Evolutionary conservation across 1,139 yeast species (phyloP), one percentile per base, ranked within the genome.

Genomic region (Blastobotrys ciferrii): DNA sequence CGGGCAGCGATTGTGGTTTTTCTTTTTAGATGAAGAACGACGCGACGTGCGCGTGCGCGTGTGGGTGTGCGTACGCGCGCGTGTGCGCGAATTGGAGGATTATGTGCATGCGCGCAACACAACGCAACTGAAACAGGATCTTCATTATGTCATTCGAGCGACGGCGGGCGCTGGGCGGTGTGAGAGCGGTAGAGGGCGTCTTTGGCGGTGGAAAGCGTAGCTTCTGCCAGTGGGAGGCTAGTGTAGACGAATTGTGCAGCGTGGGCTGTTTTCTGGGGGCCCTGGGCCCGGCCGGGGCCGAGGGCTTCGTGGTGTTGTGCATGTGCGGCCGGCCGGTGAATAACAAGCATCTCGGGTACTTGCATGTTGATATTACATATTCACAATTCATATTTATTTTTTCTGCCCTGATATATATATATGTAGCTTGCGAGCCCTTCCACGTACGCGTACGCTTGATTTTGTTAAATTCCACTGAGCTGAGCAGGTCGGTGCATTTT

Each of bases 271-370:
- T 23, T 23, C 9, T 23, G 28, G 9, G 28, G 28, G 9, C 28
- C 9, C 28, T 9, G 9, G 28, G 28, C 5, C 28, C 28, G 9
- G 9, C 28, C 9, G 28, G 28, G n/a, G n/a, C n/a, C n/a, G n/a
- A n/a, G n/a, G n/a, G n/a, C n/a, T n/a, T n/a, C n/a, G n/a, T n/a
- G n/a, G n/a, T n/a, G n/a, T n/a, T 23, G 28, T 9, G 28, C 28
- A 23, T 23, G 28, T 23, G 28, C 28, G 28, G 28, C 28, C 28
- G 28, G 28, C 28, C 28, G 28, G 9, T 23, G 28, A 23, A 23
- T 36, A 17, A 36, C 19, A 36, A 17, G 40, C 19, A 40, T 20
- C 35, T 32, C 20, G 43, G 43, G 19, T 41, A 18, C 37, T 17
- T 41, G 35, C 35, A 41, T 41, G 18, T 28, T 32, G 19, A 32